phyloP scores from a whole-genome alignment of 768 basidiomycete genomes.

The Russula olivacea region DNA sequence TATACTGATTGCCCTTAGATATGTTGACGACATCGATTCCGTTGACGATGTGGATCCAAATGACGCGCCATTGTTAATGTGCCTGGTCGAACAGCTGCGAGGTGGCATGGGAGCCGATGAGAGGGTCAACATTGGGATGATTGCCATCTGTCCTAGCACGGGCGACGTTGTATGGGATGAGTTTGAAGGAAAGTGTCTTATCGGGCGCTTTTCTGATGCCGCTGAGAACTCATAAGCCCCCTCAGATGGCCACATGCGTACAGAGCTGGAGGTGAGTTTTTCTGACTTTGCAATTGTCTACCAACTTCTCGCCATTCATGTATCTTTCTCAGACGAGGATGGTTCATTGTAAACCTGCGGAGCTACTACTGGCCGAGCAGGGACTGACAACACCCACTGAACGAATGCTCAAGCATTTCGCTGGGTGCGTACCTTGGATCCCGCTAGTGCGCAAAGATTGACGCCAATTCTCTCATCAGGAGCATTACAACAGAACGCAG shows the following conservation, averaged over 20 bases:
- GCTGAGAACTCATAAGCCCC: slow-evolving; percentile 9
- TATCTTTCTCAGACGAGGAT: slow-evolving; percentile 62
- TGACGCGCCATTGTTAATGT: slow-evolving; percentile 64
- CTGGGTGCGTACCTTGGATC: slow-evolving; percentile 41
- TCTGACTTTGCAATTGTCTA: background rate
- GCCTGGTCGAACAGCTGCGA: slow-evolving; percentile 55
- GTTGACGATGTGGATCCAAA: slow-evolving; percentile 53
- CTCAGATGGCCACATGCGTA: slow-evolving; percentile 74
- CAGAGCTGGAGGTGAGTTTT: slow-evolving; percentile 70
- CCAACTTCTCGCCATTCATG: background rate
- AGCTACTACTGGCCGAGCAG: slow-evolving; percentile 60
- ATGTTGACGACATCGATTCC: slow-evolving; percentile 73
- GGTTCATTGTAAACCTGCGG: slow-evolving; percentile 76
- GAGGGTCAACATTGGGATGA: slow-evolving; percentile 54
- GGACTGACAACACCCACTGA: slow-evolving; percentile 63
- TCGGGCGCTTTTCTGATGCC: background rate
- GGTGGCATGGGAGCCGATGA: slow-evolving; percentile 42
- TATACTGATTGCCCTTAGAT: slow-evolving; percentile 41
- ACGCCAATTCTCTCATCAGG: slow-evolving; percentile 9
- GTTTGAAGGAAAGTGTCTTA: slow-evolving; percentile 55
- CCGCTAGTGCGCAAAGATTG: background rate
- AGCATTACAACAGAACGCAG: slow-evolving; percentile 31
- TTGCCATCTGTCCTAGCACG: slow-evolving; percentile 78
- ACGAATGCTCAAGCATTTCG: slow-evolving; percentile 68
- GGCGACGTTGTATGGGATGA: slow-evolving; percentile 94